Evolutionary conservation across 1,139 yeast genomes (phyloP), one percentile per base, ranked within the genome.

Genomic region (Kodamaea plutei): DNA sequence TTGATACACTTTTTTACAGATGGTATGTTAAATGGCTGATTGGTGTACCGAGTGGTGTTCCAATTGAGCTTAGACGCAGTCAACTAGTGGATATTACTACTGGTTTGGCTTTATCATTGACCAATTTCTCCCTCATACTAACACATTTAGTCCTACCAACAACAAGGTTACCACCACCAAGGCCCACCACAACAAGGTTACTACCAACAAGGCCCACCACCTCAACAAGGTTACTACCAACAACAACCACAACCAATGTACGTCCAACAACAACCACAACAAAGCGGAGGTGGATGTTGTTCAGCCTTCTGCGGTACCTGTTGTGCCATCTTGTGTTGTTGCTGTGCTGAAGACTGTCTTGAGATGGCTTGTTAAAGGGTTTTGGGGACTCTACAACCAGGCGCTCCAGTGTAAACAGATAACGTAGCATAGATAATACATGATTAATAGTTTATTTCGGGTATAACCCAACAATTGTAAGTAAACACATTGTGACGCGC

Each of bases 271-370:
- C 59, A 54, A 35, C 65, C 61, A 16, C 56, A 53, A 24, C 26
- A 45, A 32, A 36, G 45, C 17, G 52, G 58, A 21, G 61, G 64
- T 29, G 67, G 67, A 18, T 63, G 69, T 40, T 61, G 68, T 38
- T 39, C 45, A 20, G 45, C 65, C 9, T 62, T 56, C 50, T 65
- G 72, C 39, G 72, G 71, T 30, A 60, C 68, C 35, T 61, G 68
- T 45, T 58, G 67, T 19, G 72, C 69, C 33, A 42, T 64, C 27
- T 44, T 65, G 47, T 66, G 72, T 45, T 65, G 72, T 51, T 64
- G 70, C 47, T 64, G 70, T 44, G 68, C 69, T 21, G 69, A 63
- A 41, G 64, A 54, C 26, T 52, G 59, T 39, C 48, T 56, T 35
- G 55, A 37, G 11, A 43, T 45, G 40, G 29, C 30, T 27, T 36